These are phyloP conservation scores for Picea glauca DNA, from an alignment of 75 land plant genomes.

Conservation along the genomic window DNA sequence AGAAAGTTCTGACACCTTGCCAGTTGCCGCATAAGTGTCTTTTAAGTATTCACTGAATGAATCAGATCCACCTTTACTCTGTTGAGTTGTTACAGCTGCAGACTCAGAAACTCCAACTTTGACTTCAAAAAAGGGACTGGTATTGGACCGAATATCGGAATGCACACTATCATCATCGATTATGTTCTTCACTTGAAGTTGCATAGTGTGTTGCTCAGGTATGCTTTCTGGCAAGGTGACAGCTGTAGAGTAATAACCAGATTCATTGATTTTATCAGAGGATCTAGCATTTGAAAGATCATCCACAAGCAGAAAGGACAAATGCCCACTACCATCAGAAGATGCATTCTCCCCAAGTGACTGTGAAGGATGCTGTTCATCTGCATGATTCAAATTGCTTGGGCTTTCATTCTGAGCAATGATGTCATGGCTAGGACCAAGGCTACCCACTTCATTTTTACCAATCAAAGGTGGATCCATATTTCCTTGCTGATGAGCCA, in stretches of 20 bases:
- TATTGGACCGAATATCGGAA: not conserved
- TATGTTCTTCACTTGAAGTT: not conserved
- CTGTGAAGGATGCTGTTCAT: not conserved
- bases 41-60: not conserved
- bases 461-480: not conserved
- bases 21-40: not conserved
- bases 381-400: not conserved
- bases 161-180: not conserved
- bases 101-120: not conserved
- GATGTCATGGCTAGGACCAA: not conserved
- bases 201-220: not conserved
- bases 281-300: not conserved
- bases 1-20: not conserved
- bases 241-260: no score
- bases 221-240: not conserved
- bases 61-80: not conserved
- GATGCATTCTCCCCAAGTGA: not conserved
- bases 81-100: not conserved
- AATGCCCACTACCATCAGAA: constrained; percentile 4
- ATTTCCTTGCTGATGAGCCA: not conserved
- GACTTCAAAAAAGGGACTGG: not conserved
- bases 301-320: not conserved
- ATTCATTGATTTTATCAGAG: constrained; percentile 3
- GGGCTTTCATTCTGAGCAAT: constrained; percentile 2
- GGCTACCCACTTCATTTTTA: not conserved